phyloP scores from a whole-genome alignment of 2,329 filamentous ascomycete genomes.

The Hypomyces perniciosus region DNA sequence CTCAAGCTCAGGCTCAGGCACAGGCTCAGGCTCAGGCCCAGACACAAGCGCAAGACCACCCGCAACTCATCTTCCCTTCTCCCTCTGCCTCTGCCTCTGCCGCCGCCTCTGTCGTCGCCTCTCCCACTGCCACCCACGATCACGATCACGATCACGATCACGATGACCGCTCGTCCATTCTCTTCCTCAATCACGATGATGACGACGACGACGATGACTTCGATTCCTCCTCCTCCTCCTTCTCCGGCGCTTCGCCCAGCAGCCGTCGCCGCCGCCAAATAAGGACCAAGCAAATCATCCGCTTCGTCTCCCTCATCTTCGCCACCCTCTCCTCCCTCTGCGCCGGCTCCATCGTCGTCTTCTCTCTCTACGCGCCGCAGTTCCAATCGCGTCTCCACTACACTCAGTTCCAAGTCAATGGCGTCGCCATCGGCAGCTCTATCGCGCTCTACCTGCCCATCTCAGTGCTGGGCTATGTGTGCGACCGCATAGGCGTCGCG shows the following conservation, averaged over 20 bases:
- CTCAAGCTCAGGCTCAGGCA: too few species aligned
- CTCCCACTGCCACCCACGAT: neutral
- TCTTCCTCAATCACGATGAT: conserved; percentile 13
- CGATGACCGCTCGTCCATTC: conserved; percentile 20
- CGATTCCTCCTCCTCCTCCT: neutral
- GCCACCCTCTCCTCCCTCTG: conserved; percentile 60
- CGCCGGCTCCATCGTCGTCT: conserved; percentile 87
- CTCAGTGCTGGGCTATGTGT: conserved; percentile 80
- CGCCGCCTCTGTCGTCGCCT: too few species aligned
- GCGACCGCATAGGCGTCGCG: conserved; percentile 79
- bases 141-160: conserved; percentile 11
- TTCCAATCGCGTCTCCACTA: conserved; percentile 85
- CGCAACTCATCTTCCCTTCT: conserved; percentile 5
- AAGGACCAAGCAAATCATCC: conserved; percentile 29
- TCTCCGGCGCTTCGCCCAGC: conserved; percentile 11
- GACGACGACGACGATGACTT: conserved; percentile 8
- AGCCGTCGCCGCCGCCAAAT: conserved; percentile 15
- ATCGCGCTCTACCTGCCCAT: conserved; percentile 90
- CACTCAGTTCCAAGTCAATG: conserved; percentile 86
- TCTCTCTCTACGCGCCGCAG: conserved; percentile 86
- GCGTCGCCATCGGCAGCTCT: conserved; percentile 79
- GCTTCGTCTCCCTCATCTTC: conserved; percentile 45
- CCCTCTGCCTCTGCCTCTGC: neutral
- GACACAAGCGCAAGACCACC: conserved; percentile 1
- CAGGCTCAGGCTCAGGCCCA: too few species aligned